A percentile compares a stretch with the other conserved stretches of the same genome.
Conservation (phyloP, 228 moss, liverwort and hornwort species). For the Sphagnum fallax region DNA sequence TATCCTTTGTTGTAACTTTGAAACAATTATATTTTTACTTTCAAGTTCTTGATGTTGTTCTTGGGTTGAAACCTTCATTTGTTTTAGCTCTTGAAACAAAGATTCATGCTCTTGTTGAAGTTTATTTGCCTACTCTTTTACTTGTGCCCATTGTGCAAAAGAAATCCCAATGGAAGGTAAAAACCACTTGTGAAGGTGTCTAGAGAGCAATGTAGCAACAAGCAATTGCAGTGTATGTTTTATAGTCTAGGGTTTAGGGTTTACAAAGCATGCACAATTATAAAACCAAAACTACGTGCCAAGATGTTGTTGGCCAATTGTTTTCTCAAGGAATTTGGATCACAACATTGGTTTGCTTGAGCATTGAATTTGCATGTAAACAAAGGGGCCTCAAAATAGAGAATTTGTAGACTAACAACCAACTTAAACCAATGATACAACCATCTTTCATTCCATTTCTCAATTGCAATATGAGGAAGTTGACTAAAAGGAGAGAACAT, state of each 20-base stretch:
- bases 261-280: no score
- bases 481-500: no score
- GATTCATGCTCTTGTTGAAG: constrained; percentile 45
- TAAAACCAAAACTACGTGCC: constrained; percentile 23
- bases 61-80: constrained; percentile 14
- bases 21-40: constrained; percentile 17
- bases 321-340: constrained; percentile 21
- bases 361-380: constrained; percentile 28
- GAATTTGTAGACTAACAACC: no score
- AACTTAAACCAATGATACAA: no score
- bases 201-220: no score
- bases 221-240: no score
- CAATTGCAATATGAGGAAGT: no score
- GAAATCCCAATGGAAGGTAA: constrained; percentile 1
- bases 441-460: no score
- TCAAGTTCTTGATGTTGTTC: constrained; percentile 27
- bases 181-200: no score
- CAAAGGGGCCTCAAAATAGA: not conserved
- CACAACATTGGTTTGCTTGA: constrained; percentile 24
- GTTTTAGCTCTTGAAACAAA: constrained; percentile 36
- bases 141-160: constrained; percentile 41
- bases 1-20: no score
- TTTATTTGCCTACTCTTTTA: constrained; percentile 26
- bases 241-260: no score
- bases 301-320: constrained; percentile 26